These are phyloP conservation scores for Auricularia sp. DNA, from an alignment of 768 basidiomycete genomes.

Conservation along the genomic window DNA sequence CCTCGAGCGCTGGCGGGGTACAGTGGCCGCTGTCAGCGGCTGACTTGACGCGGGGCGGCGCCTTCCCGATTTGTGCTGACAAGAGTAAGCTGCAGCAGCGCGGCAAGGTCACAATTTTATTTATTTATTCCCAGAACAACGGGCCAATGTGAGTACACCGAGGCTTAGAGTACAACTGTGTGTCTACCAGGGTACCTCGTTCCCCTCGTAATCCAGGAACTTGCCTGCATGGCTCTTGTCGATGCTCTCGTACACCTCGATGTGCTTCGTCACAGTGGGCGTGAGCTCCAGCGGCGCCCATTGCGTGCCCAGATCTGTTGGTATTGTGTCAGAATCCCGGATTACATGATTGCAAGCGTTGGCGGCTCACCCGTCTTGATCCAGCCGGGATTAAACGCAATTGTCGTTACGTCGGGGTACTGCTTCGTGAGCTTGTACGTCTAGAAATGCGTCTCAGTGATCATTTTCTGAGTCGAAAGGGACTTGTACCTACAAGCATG, in stretches of 20 bases:
- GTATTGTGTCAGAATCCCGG: neutral
- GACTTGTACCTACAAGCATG: conserved; percentile 26
- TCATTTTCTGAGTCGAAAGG: neutral
- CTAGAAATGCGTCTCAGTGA: conserved; percentile 10
- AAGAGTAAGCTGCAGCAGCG: too few relatives aligned
- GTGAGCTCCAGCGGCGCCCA: conserved; percentile 21
- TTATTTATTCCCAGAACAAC: too few relatives aligned
- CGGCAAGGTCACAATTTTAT: too few relatives aligned
- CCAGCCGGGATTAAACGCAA: conserved; percentile 30
- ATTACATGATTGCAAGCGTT: neutral
- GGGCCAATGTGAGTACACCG: too few relatives aligned
- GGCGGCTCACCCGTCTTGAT: conserved; percentile 26
- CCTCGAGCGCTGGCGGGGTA: too few relatives aligned
- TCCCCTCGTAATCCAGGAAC: conserved; percentile 24
- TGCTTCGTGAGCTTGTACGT: conserved; percentile 29
- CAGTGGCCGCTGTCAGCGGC: too few relatives aligned
- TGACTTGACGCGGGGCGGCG: too few relatives aligned
- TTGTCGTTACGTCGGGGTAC: conserved; percentile 22
- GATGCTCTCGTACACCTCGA: conserved; percentile 20
- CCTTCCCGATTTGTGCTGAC: too few relatives aligned
- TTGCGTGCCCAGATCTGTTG: conserved; percentile 26
- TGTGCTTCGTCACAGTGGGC: conserved; percentile 21
- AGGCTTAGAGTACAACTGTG: too few relatives aligned
- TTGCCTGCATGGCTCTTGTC: conserved; percentile 20
- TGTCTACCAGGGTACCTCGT: conserved; percentile 22